These are phyloP conservation scores for Saccharum hybrid DNA, from an alignment of 202 grass and related monocot genomes.

Conservation along the genomic window DNA sequence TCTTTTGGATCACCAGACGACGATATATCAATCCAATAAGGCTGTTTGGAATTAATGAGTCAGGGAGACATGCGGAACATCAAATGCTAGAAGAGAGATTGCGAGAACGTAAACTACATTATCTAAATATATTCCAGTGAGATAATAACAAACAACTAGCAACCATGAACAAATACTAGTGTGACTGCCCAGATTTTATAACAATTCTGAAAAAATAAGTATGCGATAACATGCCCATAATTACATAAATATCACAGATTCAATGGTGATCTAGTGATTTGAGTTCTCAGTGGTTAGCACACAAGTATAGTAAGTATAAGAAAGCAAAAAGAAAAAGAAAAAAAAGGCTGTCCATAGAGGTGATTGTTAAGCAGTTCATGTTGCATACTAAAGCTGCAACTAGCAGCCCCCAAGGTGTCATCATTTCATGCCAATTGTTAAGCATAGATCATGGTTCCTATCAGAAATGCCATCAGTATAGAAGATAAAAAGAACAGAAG, in stretches of 20 bases:
- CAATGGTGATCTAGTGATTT: neutral
- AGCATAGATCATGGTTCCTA: conserved; percentile 23
- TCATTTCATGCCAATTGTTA: conserved; percentile 23
- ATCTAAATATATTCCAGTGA: neutral
- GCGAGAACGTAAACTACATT: neutral
- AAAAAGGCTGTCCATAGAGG: neutral
- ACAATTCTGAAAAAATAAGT: too few relatives aligned
- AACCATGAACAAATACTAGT: neutral
- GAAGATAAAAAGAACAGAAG: conserved; percentile 20
- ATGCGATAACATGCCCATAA: too few relatives aligned
- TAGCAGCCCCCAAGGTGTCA: neutral
- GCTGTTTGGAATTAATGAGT: neutral
- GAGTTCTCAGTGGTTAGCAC: neutral
- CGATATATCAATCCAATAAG: conserved; percentile 7
- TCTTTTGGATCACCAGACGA: conserved; percentile 3
- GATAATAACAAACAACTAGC: neutral
- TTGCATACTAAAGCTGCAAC: conserved; percentile 34
- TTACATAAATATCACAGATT: conserved; percentile 1
- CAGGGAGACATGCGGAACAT: neutral
- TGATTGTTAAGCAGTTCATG: conserved; percentile 9
- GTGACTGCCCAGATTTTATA: too few relatives aligned
- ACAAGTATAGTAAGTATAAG: neutral
- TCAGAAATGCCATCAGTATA: conserved; percentile 17
- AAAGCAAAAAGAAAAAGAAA: conserved; percentile 15
- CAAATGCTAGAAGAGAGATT: conserved; percentile 12